Percentiles rank a stretch among this genome's conserved stretches.
Conservation (phyloP, 768 basidiomycete species). For the Lentinula sp. region DNA sequence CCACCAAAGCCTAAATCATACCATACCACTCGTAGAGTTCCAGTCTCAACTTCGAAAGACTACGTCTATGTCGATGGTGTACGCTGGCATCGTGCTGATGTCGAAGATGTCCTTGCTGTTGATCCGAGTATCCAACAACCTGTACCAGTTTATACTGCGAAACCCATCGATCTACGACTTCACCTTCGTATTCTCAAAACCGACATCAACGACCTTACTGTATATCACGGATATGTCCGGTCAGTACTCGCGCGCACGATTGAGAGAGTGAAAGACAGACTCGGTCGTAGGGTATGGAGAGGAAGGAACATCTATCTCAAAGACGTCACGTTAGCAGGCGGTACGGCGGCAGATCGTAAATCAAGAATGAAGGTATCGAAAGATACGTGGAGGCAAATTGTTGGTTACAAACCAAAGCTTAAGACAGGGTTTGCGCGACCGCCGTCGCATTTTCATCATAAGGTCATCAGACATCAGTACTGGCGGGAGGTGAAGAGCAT, state of each 20-base stretch:
- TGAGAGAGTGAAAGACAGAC: conserved; percentile 64
- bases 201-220: conserved; percentile 45
- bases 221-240: conserved; percentile 34
- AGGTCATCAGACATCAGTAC: background rate
- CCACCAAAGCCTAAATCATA: conserved; percentile 5
- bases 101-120: conserved; percentile 18
- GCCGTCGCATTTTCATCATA: background rate
- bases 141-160: conserved; percentile 18
- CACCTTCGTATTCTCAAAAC: conserved; percentile 54
- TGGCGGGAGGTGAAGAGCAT: background rate
- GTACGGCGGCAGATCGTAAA: background rate
- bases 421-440: background rate
- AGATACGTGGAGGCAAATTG: conserved; percentile 1
- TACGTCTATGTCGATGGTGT: background rate
- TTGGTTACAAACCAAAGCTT: background rate
- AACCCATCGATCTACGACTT: conserved; percentile 43
- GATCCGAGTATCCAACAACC: conserved; percentile 7
- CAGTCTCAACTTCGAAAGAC: background rate
- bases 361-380: background rate
- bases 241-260: conserved; percentile 43
- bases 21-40: background rate
- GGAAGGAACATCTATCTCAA: conserved; percentile 50
- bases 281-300: conserved; percentile 75
- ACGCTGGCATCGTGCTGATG: background rate
- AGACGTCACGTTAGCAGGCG: background rate